A percentile compares a stretch with the other conserved stretches of the same genome.
Evolutionary conservation across 2,329 filamentous ascomycete species (phyloP).

Genomic region (Paecilomyces sp.): DNA sequence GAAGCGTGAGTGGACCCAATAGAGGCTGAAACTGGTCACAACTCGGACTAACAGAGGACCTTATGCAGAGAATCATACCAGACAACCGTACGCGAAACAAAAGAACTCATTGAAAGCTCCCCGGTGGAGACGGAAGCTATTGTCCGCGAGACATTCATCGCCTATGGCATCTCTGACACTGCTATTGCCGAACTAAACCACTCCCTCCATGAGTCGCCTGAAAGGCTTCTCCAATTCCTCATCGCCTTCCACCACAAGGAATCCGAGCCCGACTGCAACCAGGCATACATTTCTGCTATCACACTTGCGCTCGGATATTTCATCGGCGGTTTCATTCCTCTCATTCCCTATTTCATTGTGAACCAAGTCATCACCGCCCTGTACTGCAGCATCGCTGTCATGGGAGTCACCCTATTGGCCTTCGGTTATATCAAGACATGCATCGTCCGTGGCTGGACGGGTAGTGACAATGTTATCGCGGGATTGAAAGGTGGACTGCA

Average conservation of each 20-base stretch:
- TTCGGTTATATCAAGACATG: conserved; percentile 41
- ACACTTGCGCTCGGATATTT: conserved; percentile 65
- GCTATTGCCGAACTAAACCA: conserved; percentile 28
- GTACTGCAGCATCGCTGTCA: conserved; percentile 37
- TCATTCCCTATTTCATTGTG: conserved; percentile 62
- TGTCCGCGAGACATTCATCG: conserved; percentile 34
- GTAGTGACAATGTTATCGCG: conserved; percentile 41
- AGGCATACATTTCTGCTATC: conserved; percentile 48
- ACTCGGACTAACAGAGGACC: conserved; percentile 1
- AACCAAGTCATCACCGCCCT: conserved; percentile 43
- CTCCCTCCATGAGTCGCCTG: conserved; percentile 29
- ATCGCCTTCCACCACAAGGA: conserved; percentile 43
- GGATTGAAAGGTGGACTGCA: conserved; percentile 56
- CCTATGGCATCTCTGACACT: conserved; percentile 32
- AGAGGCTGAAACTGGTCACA: neutral
- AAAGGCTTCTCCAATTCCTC: conserved; percentile 40
- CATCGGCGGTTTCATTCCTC: conserved; percentile 62
- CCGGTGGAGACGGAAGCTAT: conserved; percentile 29
- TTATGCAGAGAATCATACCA: conserved; percentile 36
- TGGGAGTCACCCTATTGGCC: conserved; percentile 32
- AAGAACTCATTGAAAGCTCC: conserved; percentile 31
- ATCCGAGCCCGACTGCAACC: conserved; percentile 36
- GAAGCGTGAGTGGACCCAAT: conserved; percentile 36
- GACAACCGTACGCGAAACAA: conserved; percentile 38
- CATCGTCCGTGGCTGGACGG: conserved; percentile 38